phyloP scores from a whole-genome alignment of 441 rosid genomes.

The Lepidium campestre region DNA sequence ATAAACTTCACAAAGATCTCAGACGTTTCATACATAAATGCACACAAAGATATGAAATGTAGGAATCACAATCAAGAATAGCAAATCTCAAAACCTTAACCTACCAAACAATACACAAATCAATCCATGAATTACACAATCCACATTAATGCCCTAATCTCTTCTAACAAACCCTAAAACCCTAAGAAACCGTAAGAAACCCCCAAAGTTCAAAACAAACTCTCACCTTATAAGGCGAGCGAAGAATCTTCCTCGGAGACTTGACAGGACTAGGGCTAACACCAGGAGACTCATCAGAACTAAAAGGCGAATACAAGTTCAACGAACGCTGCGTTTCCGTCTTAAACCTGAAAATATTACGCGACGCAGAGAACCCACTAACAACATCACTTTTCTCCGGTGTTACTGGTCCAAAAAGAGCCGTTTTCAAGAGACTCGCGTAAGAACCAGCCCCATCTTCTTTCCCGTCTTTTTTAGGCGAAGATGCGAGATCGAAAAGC shows the following conservation, averaged over 20 bases:
- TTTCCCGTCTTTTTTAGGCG: constrained; percentile 31
- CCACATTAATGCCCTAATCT: background rate
- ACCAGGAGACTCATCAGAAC: constrained; percentile 57
- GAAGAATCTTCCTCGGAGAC: constrained; percentile 73
- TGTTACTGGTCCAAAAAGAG: constrained; percentile 75
- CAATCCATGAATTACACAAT: background rate
- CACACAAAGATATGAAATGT: background rate
- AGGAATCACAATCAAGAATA: background rate
- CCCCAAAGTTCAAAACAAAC: background rate
- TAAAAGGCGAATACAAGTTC: constrained; percentile 61
- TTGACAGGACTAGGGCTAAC: constrained; percentile 62
- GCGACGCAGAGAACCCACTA: constrained; percentile 28
- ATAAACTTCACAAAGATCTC: background rate
- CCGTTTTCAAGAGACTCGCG: constrained; percentile 54
- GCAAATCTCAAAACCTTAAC: background rate
- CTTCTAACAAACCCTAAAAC: background rate
- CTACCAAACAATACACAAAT: background rate
- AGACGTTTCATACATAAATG: background rate
- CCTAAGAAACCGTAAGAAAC: background rate
- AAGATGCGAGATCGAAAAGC: constrained; percentile 59
- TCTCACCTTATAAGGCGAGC: constrained; percentile 89
- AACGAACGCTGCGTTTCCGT: constrained; percentile 66
- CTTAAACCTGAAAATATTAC: constrained; percentile 82
- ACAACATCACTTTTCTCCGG: constrained; percentile 57
- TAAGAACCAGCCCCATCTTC: constrained; percentile 67